Percentiles rank a stretch among this genome's conserved stretches.
These are phyloP conservation scores for Linnemannia exigua DNA, from an alignment of 192 early-diverging fungal species.

Conservation along the genomic window DNA sequence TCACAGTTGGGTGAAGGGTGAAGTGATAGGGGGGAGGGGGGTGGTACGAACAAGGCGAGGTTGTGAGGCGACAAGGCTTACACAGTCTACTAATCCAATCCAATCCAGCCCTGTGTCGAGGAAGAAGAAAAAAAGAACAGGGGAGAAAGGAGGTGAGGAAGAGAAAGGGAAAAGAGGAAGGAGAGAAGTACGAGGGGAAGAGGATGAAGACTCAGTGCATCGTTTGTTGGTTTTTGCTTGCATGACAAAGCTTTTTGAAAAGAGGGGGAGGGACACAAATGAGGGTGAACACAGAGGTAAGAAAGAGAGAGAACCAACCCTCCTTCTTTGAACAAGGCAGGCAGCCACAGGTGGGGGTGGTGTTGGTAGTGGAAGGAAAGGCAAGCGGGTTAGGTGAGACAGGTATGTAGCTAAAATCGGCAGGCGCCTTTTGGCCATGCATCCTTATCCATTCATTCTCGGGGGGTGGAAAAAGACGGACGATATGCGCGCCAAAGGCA, in stretches of 20 bases:
- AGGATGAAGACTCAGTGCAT: background rate
- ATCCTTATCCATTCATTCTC: background rate
- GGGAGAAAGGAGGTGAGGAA: background rate
- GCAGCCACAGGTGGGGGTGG: background rate
- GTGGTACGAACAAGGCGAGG: background rate
- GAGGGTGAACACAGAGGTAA: no score
- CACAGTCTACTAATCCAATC: background rate
- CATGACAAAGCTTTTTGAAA: background rate
- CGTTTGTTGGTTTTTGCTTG: background rate
- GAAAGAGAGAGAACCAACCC: constrained; percentile 1
- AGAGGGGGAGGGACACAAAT: no score
- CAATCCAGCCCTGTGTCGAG: background rate
- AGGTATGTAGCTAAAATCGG: background rate
- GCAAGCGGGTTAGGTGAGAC: background rate
- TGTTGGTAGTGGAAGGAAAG: background rate
- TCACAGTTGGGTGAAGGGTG: background rate
- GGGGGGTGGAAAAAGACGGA: background rate
- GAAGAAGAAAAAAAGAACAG: background rate
- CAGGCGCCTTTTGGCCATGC: constrained; percentile 4
- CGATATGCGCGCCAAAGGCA: constrained; percentile 1
- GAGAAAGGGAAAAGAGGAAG: background rate
- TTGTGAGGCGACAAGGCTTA: background rate
- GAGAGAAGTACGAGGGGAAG: background rate
- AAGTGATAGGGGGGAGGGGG: background rate
- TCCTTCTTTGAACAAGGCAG: background rate